Percentiles rank a stretch among this genome's conserved stretches.
phyloP scores from a whole-genome alignment of 306 rosid genomes.

The Purshia tridentata region DNA sequence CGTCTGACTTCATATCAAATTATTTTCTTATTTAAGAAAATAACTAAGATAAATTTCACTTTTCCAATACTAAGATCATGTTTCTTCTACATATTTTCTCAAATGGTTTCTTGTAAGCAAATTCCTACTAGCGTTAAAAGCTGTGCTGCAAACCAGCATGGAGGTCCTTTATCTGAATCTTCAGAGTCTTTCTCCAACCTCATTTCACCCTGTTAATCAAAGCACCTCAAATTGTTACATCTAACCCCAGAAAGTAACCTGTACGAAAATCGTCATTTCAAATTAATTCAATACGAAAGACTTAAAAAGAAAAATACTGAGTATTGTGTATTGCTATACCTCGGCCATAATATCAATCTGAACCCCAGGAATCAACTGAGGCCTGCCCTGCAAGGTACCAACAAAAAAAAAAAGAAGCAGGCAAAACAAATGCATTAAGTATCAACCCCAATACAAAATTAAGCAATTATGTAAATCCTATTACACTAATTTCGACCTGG shows the following conservation, averaged over 20 bases:
- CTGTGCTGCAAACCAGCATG: constrained; percentile 59
- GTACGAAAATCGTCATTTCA: neutral
- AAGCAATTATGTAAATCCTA: constrained; percentile 11
- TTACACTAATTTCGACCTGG: constrained; percentile 43
- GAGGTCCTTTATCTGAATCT: constrained; percentile 40
- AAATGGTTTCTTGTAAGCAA: constrained; percentile 9
- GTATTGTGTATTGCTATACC: constrained; percentile 28
- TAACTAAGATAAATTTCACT: neutral
- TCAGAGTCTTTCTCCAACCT: constrained; percentile 26
- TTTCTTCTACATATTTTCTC: neutral
- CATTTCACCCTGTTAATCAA: constrained; percentile 29
- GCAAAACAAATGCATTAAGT: constrained; percentile 19
- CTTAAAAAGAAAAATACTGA: neutral
- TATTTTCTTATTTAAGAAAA: neutral
- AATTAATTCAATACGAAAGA: neutral
- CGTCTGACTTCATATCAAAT: constrained; percentile 1
- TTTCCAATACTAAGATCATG: neutral
- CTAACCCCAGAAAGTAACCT: neutral
- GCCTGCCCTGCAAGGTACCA: constrained; percentile 62
- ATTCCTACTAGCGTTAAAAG: constrained; percentile 65
- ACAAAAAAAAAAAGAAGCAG: neutral
- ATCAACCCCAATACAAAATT: constrained; percentile 22
- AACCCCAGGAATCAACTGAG: constrained; percentile 78
- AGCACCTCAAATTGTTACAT: constrained; percentile 7
- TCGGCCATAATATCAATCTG: constrained; percentile 75